Base-by-base conservation (phyloP, 805 yeast genomes). In the Citeromyces matritensis region DNA sequence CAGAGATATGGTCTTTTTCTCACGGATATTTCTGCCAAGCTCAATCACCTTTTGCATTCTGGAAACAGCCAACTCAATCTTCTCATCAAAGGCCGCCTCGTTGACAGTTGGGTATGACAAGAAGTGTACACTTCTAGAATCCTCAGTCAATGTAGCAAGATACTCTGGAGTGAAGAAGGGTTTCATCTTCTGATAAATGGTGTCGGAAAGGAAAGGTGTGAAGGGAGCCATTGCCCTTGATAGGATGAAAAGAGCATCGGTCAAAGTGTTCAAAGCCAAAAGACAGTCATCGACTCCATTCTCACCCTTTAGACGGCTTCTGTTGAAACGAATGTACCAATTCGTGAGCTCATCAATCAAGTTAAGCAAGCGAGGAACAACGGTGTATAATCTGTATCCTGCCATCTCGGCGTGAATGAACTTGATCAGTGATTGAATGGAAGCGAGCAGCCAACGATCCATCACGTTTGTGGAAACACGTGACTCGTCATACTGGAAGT, bases 21-120 rank as follows among this genome's bases (percentile, higher is more conserved):
- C 98, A 63, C 99, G 84, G 49, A 93, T 80, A 54, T 74, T 80
- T 64, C 99, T 82, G 40, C 96, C 97, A 49, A 88, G 65, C 33
- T 91, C 98, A 51, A 91, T 88, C 45, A 91, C 95, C 53, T 77
- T 74, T 61, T 93, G 97, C 97, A 91, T 88, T 63, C 97, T 77
- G 24, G 78, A 63, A 32, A 91, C 95, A 10, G 96, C 85, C 32
- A 71, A 57, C 60, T 86, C 96, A 43, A 84, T 85, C 35, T 68
- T 71, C 44, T 71, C 77, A 55, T 91, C 94, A 38, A 76, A 77
- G 39, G 81, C 67, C 44, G 78, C 93, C 44, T 70, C 67, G 48
- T 85, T 79, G 15, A 78, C 93, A 33, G 58, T 62, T 44, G 99
- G 99, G 57, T 79, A 91, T n/a, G 74, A 56, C 54, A 91, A 64